These are phyloP conservation scores for Suillus clintonianus DNA, from an alignment of 768 basidiomycete species.

Conservation along the genomic window DNA sequence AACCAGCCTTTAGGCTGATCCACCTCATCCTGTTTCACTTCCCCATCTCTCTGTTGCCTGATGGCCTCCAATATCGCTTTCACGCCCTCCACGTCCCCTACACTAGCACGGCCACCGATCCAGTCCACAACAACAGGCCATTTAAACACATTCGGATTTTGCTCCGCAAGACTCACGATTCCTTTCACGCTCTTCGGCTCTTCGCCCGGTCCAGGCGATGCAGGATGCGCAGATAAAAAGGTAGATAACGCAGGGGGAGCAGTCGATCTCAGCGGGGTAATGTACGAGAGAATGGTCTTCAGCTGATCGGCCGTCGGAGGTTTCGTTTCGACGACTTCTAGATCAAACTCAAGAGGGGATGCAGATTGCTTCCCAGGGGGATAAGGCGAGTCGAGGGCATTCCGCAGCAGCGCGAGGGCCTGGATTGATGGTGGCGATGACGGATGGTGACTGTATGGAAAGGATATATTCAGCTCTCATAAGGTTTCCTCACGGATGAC, in stretches of 20 bases:
- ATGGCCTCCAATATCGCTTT: constrained; percentile 63
- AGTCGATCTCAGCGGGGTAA: constrained; percentile 35
- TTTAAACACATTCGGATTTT: constrained; percentile 62
- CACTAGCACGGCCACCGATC: constrained; percentile 60
- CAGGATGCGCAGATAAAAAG: constrained; percentile 67
- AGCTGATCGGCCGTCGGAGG: constrained; percentile 72
- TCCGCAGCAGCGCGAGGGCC: constrained; percentile 60
- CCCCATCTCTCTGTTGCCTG: constrained; percentile 68
- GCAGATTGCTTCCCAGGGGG: constrained; percentile 49
- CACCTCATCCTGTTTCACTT: constrained; percentile 44
- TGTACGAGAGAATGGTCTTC: constrained; percentile 63
- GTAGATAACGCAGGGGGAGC: constrained; percentile 31
- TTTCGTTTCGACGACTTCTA: constrained; percentile 67
- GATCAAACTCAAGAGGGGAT: constrained; percentile 64
- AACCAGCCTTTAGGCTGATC: constrained; percentile 60
- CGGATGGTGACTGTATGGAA: constrained; percentile 55
- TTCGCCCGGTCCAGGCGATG: constrained; percentile 37
- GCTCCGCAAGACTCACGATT: constrained; percentile 50
- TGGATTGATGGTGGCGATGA: constrained; percentile 64
- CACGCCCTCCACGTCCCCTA: constrained; percentile 75
- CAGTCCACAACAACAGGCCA: constrained; percentile 86
- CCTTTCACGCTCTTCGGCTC: constrained; percentile 43
- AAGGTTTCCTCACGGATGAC: background rate
- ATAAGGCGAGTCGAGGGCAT: constrained; percentile 61
- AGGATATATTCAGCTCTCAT: background rate